Conservation (phyloP, 371 early-diverging fungal species). For the Mucor lusitanicus region DNA sequence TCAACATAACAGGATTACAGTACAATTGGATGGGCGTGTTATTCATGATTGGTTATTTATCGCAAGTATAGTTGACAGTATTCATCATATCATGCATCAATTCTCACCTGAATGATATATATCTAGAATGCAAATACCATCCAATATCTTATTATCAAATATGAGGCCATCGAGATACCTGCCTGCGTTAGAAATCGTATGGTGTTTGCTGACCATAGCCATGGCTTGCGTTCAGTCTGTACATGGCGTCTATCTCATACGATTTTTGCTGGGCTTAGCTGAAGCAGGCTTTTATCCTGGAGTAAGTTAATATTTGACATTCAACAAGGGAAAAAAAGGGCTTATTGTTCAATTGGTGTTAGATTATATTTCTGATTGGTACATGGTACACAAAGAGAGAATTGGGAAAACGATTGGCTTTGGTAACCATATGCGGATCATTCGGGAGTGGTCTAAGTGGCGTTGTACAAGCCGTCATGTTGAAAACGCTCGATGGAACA, state of each 20-base stretch:
- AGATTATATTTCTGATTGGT: constrained; percentile 49
- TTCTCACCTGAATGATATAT: background rate
- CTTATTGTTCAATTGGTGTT: background rate
- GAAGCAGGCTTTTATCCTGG: constrained; percentile 69
- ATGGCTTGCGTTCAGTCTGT: constrained; percentile 65
- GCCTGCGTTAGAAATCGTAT: constrained; percentile 50
- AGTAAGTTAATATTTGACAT: constrained; percentile 16
- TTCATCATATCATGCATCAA: background rate
- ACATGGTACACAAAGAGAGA: constrained; percentile 56
- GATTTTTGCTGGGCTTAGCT: constrained; percentile 59
- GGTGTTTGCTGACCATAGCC: constrained; percentile 57
- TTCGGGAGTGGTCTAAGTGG: constrained; percentile 48
- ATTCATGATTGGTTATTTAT: constrained; percentile 46
- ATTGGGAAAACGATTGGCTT: constrained; percentile 41
- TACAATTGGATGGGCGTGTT: constrained; percentile 51
- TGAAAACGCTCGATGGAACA: constrained; percentile 48
- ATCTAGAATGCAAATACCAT: constrained; percentile 59
- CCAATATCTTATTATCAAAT: constrained; percentile 60
- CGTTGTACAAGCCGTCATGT: constrained; percentile 44
- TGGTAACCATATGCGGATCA: constrained; percentile 43
- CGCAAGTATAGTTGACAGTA: constrained; percentile 22
- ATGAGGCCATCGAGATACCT: constrained; percentile 56
- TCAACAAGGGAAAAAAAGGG: background rate
- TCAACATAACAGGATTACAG: constrained; percentile 35
- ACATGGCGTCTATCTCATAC: constrained; percentile 46